A percentile compares a stretch with the other conserved stretches of the same genome.
These are phyloP conservation scores for Imleria badia DNA, from an alignment of 768 basidiomycete genomes.

Conservation along the genomic window DNA sequence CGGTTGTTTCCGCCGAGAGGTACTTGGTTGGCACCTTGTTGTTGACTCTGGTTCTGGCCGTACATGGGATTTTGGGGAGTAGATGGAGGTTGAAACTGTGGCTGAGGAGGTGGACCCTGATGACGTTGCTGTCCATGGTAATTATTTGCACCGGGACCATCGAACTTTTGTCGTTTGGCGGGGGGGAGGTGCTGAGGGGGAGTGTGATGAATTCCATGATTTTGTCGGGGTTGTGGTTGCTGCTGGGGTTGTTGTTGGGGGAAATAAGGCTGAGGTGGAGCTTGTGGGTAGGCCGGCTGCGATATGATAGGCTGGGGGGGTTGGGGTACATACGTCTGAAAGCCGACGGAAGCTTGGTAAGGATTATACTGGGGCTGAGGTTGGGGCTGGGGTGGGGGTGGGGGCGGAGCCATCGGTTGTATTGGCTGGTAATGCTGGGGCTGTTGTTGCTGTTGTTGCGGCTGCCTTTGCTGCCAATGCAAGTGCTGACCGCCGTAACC, in stretches of 20 bases:
- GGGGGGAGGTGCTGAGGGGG: constrained; percentile 85
- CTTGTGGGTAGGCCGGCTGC: constrained; percentile 49
- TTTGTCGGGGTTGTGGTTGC: constrained; percentile 46
- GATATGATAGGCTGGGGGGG: constrained; percentile 49
- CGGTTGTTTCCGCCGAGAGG: constrained; percentile 43
- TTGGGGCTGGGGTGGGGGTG: constrained; percentile 54
- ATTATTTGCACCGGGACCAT: constrained; percentile 61
- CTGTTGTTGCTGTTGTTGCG: constrained; percentile 50
- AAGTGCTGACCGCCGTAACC: constrained; percentile 75
- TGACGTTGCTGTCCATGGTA: constrained; percentile 41
- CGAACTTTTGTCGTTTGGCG: constrained; percentile 88
- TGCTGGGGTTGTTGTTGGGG: constrained; percentile 39
- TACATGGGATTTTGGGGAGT: constrained; percentile 30
- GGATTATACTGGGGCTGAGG: constrained; percentile 70
- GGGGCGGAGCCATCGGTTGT: constrained; percentile 50
- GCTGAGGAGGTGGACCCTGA: constrained; percentile 54
- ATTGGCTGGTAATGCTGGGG: constrained; percentile 50
- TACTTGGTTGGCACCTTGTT: constrained; percentile 42
- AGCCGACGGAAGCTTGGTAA: constrained; percentile 68
- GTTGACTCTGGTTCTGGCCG: constrained; percentile 39
- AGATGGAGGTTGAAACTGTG: constrained; percentile 50
- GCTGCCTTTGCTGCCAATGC: constrained; percentile 67
- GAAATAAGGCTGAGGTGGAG: constrained; percentile 43
- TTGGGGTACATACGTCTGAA: constrained; percentile 68
- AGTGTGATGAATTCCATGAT: constrained; percentile 54